phyloP scores from a whole-genome alignment of 345 rosid genomes.

The Citrus hindsii region DNA sequence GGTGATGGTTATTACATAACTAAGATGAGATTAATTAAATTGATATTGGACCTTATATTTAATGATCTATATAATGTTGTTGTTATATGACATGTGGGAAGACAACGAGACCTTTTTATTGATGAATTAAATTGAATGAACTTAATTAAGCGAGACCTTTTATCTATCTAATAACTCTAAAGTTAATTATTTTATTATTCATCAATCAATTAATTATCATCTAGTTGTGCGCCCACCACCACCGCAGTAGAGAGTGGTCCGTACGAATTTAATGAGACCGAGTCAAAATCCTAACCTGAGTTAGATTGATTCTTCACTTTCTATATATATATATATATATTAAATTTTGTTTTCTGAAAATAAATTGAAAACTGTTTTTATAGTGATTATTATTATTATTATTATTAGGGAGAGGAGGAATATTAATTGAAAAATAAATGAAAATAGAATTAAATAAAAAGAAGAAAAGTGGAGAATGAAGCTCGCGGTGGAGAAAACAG shows the following conservation, averaged over 20 bases:
- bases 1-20: neutral
- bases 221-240: conserved; percentile 3
- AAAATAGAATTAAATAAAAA: no score
- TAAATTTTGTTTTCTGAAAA: no score
- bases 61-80: no score
- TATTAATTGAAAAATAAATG: no score
- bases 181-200: no score
- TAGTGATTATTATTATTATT: no score
- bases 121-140: no score
- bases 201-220: neutral
- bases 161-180: neutral
- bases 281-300: conserved; percentile 14
- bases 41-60: neutral
- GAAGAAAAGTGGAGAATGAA: neutral
- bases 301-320: neutral
- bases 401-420: neutral
- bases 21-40: neutral
- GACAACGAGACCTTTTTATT: neutral
- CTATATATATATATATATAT: no score
- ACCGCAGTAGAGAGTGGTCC: neutral
- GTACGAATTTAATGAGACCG: neutral
- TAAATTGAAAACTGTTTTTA: no score
- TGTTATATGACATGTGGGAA: neutral
- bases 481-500: neutral
- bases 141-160: no score